phyloP scores from a whole-genome alignment of 2,329 filamentous ascomycete genomes.

The Curvularia lunata region DNA sequence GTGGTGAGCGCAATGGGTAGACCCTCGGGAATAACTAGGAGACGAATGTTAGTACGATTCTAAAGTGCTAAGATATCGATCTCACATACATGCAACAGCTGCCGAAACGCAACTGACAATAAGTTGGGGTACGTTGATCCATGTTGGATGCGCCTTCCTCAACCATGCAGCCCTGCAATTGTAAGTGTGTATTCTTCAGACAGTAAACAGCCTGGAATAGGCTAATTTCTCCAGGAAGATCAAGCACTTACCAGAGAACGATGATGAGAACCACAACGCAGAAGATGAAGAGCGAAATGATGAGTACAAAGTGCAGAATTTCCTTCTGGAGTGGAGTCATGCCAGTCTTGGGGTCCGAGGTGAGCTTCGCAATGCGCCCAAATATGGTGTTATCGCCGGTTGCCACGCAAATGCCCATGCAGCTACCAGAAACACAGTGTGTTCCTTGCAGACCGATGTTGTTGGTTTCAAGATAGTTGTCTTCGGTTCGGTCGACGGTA shows the following conservation, averaged over 20 bases:
- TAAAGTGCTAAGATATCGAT: background rate
- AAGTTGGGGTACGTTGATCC: slow-evolving; percentile 73
- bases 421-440: slow-evolving; percentile 73
- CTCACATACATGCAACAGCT: slow-evolving; percentile 50
- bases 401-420: slow-evolving; percentile 70
- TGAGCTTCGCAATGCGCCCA: slow-evolving; percentile 75
- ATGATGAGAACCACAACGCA: slow-evolving; percentile 69
- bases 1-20: slow-evolving; percentile 53
- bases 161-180: slow-evolving; percentile 69
- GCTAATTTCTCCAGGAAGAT: background rate
- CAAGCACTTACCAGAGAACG: slow-evolving; percentile 63
- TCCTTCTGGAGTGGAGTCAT: slow-evolving; percentile 75
- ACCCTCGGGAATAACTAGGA: slow-evolving; percentile 67
- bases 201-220: background rate
- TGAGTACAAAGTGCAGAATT: slow-evolving; percentile 72
- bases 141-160: slow-evolving; percentile 68
- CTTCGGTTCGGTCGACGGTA: slow-evolving; percentile 67
- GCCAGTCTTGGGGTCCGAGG: slow-evolving; percentile 70
- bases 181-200: slow-evolving; percentile 16
- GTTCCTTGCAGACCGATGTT: slow-evolving; percentile 82
- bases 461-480: slow-evolving; percentile 77
- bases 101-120: slow-evolving; percentile 75
- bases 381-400: slow-evolving; percentile 78
- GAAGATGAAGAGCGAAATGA: slow-evolving; percentile 72
- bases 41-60: slow-evolving; percentile 7